Evolutionary conservation across 1,284 basidiomycete genomes (phyloP), one percentile per base, ranked within the genome.

Genomic region (Sanghuangporus baumii): DNA sequence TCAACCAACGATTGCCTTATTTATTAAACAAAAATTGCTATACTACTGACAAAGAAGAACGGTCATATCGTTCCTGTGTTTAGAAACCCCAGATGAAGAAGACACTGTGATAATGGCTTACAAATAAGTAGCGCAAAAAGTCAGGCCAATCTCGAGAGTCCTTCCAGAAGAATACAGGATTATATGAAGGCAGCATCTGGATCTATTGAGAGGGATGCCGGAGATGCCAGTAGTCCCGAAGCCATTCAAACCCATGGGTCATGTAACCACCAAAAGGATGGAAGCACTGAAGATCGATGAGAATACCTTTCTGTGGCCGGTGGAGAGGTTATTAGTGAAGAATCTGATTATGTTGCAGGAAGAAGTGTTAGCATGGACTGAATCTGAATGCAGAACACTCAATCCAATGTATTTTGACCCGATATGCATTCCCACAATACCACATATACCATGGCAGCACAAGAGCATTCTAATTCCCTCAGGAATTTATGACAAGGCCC

Each of bases 381-480:
- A 78, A 40, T 62, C 43, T 0, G 70, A 79, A 3, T 55, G 72
- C 16, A 75, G 76, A 1, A 73, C 68, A 0, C 70, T 79, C 11
- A 63, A 67, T 16, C 65, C 71, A 20, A 69, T 72, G 9, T 78
- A 76, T 61, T 79, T 79, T 66, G 66, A 71, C 0, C 71, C 68
- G 11, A 73, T 74, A 57, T 71, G 72, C 3, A 74, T 75, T 48
- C 73, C 75, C 1, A 71, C 69, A 0, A 65, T 79, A 6, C 66
- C 67, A 20, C 74, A 79, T 60, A 67, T 63, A 0, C 74, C 76
- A 1, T 78, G 77, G 77, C 67, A 64, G 23, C 68, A 69, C 36
- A 68, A 67, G 18, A 75, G 75, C 52, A 76, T 78, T 50, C 75
- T 73, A 0, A 78, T 79, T 18, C 74, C 75, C 0, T 73, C 73